Evolutionary conservation across 73 alveolate species (phyloP).

Genomic region (Tetrahymena elliotti): DNA sequence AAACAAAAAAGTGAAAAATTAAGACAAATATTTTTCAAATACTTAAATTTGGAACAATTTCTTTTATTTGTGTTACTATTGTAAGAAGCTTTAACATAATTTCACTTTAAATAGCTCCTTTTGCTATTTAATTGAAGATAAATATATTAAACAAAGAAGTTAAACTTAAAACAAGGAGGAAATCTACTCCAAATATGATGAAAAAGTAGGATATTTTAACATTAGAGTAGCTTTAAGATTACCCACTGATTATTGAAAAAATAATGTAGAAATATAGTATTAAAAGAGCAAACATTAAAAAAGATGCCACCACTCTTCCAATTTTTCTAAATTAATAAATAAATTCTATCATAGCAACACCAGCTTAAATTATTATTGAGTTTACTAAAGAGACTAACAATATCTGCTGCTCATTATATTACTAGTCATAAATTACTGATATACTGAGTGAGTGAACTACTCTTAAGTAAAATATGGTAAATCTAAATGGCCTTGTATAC

Average conservation of each 20-base stretch:
- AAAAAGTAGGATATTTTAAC: neutral
- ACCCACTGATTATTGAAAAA: neutral
- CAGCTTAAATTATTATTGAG: too few relatives aligned
- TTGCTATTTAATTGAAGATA: neutral
- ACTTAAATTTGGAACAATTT: too few relatives aligned
- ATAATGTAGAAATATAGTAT: neutral
- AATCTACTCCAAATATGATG: neutral
- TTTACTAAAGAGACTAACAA: neutral
- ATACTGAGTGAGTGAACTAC: neutral
- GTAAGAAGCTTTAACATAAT: too few relatives aligned
- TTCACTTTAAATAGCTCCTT: neutral
- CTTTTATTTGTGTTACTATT: too few relatives aligned
- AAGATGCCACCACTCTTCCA: neutral
- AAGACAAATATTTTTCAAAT: too few relatives aligned
- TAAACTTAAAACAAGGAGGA: neutral
- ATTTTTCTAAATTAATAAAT: neutral
- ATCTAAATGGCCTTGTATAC: neutral
- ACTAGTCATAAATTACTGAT: neutral
- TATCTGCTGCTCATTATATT: neutral
- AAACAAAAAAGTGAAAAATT: too few relatives aligned
- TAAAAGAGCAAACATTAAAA: neutral
- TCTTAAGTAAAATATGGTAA: neutral
- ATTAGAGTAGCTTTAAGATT: neutral
- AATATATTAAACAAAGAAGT: neutral
- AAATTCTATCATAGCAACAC: neutral